Percentiles rank a stretch among this genome's conserved stretches.
Evolutionary conservation across 768 basidiomycete genomes (phyloP).

Genomic region (Amyloporia xantha): DNA sequence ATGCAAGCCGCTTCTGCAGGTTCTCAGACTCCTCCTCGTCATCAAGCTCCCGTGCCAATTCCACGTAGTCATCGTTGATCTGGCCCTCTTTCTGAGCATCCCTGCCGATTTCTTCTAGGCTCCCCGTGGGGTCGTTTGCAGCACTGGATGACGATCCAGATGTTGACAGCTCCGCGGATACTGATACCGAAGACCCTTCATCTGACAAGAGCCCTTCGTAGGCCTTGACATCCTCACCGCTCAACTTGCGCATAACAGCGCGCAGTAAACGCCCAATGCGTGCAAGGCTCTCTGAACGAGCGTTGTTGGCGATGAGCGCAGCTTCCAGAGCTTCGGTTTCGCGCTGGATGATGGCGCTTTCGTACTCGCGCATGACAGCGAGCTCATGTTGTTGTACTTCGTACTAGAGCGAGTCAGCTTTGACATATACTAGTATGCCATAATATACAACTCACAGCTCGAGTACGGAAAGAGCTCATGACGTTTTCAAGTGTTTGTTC

Average conservation of each 20-base stretch:
- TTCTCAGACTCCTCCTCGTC: slow-evolving; percentile 25
- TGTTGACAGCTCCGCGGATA: neutral
- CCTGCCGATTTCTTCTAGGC: neutral
- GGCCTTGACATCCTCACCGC: slow-evolving; percentile 49
- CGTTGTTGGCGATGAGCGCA: slow-evolving; percentile 55
- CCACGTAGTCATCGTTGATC: slow-evolving; percentile 1
- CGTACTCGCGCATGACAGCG: slow-evolving; percentile 84
- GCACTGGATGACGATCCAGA: too few relatives aligned
- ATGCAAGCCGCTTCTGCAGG: slow-evolving; percentile 25
- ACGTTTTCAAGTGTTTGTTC: slow-evolving; percentile 93
- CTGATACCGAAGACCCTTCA: slow-evolving; percentile 1
- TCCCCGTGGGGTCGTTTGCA: neutral
- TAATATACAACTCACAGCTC: slow-evolving; percentile 65
- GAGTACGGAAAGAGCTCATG: slow-evolving; percentile 86
- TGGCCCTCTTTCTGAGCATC: neutral
- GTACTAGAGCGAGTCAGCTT: slow-evolving; percentile 42
- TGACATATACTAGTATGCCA: neutral
- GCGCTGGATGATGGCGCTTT: slow-evolving; percentile 68
- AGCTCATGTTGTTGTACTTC: slow-evolving; percentile 92
- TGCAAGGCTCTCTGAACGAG: slow-evolving; percentile 59
- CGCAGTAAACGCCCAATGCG: slow-evolving; percentile 68
- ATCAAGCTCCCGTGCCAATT: slow-evolving; percentile 12
- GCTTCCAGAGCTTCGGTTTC: slow-evolving; percentile 61
- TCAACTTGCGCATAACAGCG: slow-evolving; percentile 57
- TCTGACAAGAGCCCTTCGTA: slow-evolving; percentile 11